Conservation (phyloP, 2,329 filamentous ascomycete species). For the Calonectria naviculata region DNA sequence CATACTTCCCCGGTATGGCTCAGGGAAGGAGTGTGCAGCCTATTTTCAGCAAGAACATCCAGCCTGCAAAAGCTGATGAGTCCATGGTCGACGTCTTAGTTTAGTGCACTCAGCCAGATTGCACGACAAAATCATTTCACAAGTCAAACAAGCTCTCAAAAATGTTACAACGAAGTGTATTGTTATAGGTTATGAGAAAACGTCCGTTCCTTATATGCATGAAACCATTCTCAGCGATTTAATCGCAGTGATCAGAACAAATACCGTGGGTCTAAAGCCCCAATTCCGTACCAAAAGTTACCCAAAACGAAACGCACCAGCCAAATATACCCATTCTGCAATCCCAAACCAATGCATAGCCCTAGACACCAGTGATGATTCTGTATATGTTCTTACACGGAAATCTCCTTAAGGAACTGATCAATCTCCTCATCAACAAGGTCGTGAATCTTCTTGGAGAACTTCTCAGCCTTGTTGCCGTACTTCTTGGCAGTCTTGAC, state of each 20-base stretch:
- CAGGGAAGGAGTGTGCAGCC: background rate
- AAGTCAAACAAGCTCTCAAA: constrained; percentile 3
- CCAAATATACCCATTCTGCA: constrained; percentile 37
- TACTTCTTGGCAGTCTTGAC: constrained; percentile 64
- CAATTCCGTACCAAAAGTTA: constrained; percentile 35
- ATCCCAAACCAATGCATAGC: constrained; percentile 38
- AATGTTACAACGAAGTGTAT: constrained; percentile 23
- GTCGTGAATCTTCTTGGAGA: constrained; percentile 72
- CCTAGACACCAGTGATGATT: constrained; percentile 36
- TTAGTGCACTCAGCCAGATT: no score
- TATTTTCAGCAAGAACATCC: background rate
- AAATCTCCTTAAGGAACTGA: constrained; percentile 67
- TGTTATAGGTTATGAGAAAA: constrained; percentile 1
- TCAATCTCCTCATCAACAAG: constrained; percentile 71
- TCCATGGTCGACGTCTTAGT: no score
- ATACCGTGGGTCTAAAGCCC: constrained; percentile 31
- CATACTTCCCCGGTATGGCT: background rate
- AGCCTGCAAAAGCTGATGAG: no score
- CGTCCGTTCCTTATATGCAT: constrained; percentile 16
- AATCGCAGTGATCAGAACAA: constrained; percentile 26
- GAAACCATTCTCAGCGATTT: constrained; percentile 11
- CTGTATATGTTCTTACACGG: constrained; percentile 45
- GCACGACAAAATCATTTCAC: background rate
- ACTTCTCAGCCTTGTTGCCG: constrained; percentile 68
- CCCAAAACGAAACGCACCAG: constrained; percentile 41